Evolutionary conservation across 495 filamentous ascomycete species (phyloP).

Genomic region (Penicillium turbatum): DNA sequence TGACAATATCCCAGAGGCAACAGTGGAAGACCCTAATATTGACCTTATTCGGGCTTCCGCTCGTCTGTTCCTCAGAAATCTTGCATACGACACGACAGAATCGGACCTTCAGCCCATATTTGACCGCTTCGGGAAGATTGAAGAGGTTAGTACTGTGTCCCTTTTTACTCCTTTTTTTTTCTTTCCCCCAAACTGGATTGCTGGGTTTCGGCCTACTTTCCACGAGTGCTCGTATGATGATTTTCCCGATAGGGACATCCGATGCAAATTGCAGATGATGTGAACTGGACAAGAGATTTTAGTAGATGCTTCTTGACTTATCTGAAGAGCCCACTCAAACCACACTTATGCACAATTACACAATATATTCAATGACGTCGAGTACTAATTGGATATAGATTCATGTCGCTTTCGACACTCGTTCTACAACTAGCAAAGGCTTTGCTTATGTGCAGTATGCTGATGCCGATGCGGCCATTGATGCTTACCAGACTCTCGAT

Average conservation of each 20-base stretch:
- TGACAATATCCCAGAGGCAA: slow-evolving; percentile 16
- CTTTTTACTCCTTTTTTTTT: slow-evolving; percentile 7
- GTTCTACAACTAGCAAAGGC: slow-evolving; percentile 67
- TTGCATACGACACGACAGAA: slow-evolving; percentile 75
- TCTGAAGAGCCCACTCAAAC: slow-evolving; percentile 45
- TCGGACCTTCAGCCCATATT: slow-evolving; percentile 72
- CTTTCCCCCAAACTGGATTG: slow-evolving; percentile 4
- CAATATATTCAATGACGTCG: slow-evolving; percentile 19
- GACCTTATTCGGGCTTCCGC: slow-evolving; percentile 47
- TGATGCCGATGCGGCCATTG: slow-evolving; percentile 64
- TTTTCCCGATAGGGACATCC: slow-evolving; percentile 99
- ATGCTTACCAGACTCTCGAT: slow-evolving; percentile 71
- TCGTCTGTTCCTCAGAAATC: slow-evolving; percentile 82
- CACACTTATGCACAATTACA: slow-evolving; percentile 38
- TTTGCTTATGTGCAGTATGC: slow-evolving; percentile 82
- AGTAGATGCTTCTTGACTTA: slow-evolving; percentile 70
- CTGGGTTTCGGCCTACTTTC: slow-evolving; percentile 9
- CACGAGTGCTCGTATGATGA: slow-evolving; percentile 69
- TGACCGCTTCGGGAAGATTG: slow-evolving; percentile 61
- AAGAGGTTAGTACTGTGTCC: slow-evolving; percentile 68
- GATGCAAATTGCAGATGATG: slow-evolving; percentile 70
- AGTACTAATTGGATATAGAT: slow-evolving; percentile 57
- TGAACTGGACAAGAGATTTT: slow-evolving; percentile 63
- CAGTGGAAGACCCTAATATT: slow-evolving; percentile 33
- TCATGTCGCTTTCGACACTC: slow-evolving; percentile 69